Percentiles rank a stretch among this genome's conserved stretches.
These are phyloP conservation scores for Nyssa sinensis DNA, from an alignment of 148 eudicot species.

Conservation along the genomic window DNA sequence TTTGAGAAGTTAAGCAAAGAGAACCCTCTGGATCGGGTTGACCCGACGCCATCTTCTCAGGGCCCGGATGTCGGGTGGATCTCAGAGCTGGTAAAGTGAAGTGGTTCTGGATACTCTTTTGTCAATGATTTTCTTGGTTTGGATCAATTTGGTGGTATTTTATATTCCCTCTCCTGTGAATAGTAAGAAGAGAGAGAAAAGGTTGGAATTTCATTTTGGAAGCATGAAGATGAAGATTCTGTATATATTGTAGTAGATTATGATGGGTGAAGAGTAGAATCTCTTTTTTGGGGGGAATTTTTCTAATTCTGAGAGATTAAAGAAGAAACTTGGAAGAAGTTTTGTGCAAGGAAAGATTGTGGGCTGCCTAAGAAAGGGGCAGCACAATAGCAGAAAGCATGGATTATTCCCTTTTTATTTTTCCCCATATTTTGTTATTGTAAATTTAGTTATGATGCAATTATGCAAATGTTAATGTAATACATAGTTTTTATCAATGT, in stretches of 20 bases:
- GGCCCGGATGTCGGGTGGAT: slow-evolving; percentile 85
- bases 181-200: background rate
- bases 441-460: background rate
- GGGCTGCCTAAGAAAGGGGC: background rate
- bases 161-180: background rate
- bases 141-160: background rate
- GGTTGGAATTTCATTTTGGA: slow-evolving; percentile 6
- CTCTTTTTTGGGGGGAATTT: slow-evolving; percentile 9
- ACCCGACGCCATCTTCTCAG: slow-evolving; percentile 18
- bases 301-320: background rate
- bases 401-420: slow-evolving; percentile 4
- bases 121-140: background rate
- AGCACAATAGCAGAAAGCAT: slow-evolving; percentile 1
- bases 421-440: background rate
- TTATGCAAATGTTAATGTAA: background rate
- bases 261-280: slow-evolving; percentile 9
- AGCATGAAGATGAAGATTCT: background rate
- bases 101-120: background rate
- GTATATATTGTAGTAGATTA: background rate
- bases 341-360: slow-evolving; percentile 4
- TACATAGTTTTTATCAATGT: background rate
- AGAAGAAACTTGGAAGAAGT: background rate
- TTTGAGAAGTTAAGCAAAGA: slow-evolving; percentile 73
- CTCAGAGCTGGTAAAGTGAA: slow-evolving; percentile 62
- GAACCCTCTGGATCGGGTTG: slow-evolving; percentile 51